These are phyloP conservation scores for Aspergillus felis DNA, from an alignment of 2,329 filamentous ascomycete genomes.

Conservation along the genomic window DNA sequence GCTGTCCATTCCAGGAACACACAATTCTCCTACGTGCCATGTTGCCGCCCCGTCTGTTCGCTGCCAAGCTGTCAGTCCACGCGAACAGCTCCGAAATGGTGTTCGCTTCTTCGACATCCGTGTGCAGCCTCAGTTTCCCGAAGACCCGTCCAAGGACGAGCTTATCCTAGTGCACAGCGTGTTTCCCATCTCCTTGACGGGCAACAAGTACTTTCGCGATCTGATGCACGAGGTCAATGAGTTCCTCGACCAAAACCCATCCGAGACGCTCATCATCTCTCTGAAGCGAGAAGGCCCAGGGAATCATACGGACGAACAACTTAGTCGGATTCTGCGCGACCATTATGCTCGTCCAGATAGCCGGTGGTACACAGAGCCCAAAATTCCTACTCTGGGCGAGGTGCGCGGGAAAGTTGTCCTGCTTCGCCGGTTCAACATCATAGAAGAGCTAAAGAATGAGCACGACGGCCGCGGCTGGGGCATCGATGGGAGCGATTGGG, in stretches of 20 bases:
- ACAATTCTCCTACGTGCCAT: conserved; percentile 87
- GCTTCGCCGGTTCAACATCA: conserved; percentile 71
- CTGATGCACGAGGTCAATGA: conserved; percentile 66
- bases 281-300: conserved; percentile 90
- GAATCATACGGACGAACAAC: conserved; percentile 70
- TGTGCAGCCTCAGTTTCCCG: conserved; percentile 61
- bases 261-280: conserved; percentile 79
- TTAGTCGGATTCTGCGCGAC: conserved; percentile 67
- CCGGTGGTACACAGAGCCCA: conserved; percentile 75
- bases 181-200: conserved; percentile 82
- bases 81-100: conserved; percentile 78
- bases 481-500: conserved; percentile 66
- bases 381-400: conserved; percentile 73
- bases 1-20: conserved; percentile 89
- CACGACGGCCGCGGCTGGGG: conserved; percentile 52
- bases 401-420: conserved; percentile 79
- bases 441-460: conserved; percentile 43
- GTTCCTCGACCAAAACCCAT: conserved; percentile 74
- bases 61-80: conserved; percentile 77
- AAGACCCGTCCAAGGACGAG: conserved; percentile 58
- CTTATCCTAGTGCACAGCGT: conserved; percentile 83
- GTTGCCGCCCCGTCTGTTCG: conserved; percentile 85
- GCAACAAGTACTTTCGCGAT: conserved; percentile 71
- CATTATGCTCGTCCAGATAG: conserved; percentile 60
- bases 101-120: conserved; percentile 93